These are phyloP conservation scores for Xanthoconium stramineum DNA, from an alignment of 768 basidiomycete genomes.

Conservation along the genomic window DNA sequence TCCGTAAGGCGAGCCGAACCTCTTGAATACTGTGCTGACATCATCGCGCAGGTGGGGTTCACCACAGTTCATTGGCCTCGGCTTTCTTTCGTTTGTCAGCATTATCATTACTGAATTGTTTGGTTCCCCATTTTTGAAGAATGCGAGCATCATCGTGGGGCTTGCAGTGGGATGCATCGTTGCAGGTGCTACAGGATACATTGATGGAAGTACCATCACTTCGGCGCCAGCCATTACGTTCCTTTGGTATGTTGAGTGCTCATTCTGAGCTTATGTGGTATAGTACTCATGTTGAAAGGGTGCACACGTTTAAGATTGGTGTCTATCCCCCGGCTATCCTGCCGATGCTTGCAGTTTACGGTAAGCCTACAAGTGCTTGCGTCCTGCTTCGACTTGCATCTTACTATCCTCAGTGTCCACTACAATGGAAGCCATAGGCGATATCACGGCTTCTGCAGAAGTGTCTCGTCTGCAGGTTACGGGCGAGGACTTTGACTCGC, in stretches of 20 bases:
- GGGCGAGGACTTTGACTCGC: constrained; percentile 73
- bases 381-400: constrained; percentile 1
- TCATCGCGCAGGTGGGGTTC: constrained; percentile 62
- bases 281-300: constrained; percentile 38
- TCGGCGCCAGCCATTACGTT: constrained; percentile 78
- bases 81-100: constrained; percentile 75
- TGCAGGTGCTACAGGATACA: constrained; percentile 75
- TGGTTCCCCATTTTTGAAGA: constrained; percentile 83
- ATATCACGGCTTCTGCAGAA: constrained; percentile 80
- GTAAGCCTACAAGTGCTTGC: constrained; percentile 23
- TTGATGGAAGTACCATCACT: constrained; percentile 61
- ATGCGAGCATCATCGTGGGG: constrained; percentile 73
- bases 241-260: constrained; percentile 48
- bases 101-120: constrained; percentile 81
- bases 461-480: constrained; percentile 72
- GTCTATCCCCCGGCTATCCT: constrained; percentile 71
- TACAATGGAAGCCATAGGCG: constrained; percentile 84
- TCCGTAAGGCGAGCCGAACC: constrained; percentile 38
- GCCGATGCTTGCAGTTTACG: constrained; percentile 60
- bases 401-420: constrained; percentile 48
- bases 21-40: not conserved
- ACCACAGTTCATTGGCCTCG: constrained; percentile 81
- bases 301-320: constrained; percentile 70
- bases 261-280: not conserved
- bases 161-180: constrained; percentile 78